Evolutionary conservation across 805 yeast genomes (phyloP).

Genomic region (Yamadazyma phyllophila): DNA sequence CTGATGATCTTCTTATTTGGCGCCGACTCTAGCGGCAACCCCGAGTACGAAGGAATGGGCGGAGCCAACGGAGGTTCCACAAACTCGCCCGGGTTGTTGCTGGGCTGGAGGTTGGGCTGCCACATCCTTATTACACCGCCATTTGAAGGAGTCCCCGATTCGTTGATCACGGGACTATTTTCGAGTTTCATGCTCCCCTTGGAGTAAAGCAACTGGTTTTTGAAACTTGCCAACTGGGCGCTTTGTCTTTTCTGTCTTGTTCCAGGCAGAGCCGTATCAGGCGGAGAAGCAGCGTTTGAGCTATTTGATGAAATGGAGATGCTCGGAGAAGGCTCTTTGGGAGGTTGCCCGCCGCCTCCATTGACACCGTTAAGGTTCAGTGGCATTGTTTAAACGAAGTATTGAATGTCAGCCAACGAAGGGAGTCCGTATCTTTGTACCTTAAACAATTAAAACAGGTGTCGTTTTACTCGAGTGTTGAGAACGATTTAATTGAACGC

Average conservation of each 20-base stretch:
- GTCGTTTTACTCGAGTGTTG: background rate
- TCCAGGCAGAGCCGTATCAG: slow-evolving; percentile 1
- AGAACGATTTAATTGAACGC: background rate
- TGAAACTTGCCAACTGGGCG: slow-evolving; percentile 13
- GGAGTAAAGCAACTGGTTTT: slow-evolving; percentile 11
- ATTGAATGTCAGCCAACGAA: background rate
- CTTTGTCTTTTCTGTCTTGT: slow-evolving; percentile 10
- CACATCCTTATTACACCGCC: background rate
- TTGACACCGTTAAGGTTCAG: slow-evolving; percentile 2
- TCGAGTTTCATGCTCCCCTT: slow-evolving; percentile 8
- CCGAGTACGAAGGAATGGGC: slow-evolving; percentile 62
- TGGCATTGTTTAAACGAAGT: background rate
- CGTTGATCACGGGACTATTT: slow-evolving; percentile 10
- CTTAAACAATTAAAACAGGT: background rate
- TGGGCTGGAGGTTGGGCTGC: background rate
- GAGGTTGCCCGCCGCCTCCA: background rate
- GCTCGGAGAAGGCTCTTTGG: background rate
- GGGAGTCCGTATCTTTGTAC: too few relatives aligned
- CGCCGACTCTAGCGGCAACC: slow-evolving; percentile 65
- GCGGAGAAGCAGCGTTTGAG: background rate
- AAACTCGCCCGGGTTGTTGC: slow-evolving; percentile 23
- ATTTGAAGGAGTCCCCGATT: background rate
- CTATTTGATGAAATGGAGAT: background rate
- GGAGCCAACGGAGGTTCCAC: slow-evolving; percentile 58
- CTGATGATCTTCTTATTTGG: slow-evolving; percentile 62